Evolutionary conservation across 495 filamentous ascomycete genomes (phyloP).

Genomic region (Gamarada debralockiae): DNA sequence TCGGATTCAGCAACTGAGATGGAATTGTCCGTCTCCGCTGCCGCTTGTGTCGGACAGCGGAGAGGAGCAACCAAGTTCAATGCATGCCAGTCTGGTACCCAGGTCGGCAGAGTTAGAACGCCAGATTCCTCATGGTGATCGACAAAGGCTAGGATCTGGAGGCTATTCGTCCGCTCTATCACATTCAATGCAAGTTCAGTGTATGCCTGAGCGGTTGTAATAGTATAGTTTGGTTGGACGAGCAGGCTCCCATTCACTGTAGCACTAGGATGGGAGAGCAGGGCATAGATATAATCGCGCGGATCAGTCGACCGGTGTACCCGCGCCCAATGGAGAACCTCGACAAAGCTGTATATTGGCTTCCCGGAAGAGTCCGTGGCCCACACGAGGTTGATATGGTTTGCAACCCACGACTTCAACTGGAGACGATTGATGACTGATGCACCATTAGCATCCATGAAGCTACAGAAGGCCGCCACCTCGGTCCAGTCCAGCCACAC

Average conservation of each 20-base stretch:
- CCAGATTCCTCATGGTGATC: conserved; percentile 11
- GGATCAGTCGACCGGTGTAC: conserved; percentile 11
- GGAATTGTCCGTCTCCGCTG: background rate
- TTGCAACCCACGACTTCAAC: conserved; percentile 12
- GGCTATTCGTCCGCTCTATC: conserved; percentile 1
- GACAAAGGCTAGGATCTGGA: conserved; percentile 13
- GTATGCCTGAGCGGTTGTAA: conserved; percentile 5
- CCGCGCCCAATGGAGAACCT: conserved; percentile 14
- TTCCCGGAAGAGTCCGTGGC: background rate
- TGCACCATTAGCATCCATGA: conserved; percentile 13
- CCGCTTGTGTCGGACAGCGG: conserved; percentile 5
- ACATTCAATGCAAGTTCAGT: conserved; percentile 10
- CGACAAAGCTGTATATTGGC: conserved; percentile 9
- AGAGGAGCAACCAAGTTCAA: conserved; percentile 14
- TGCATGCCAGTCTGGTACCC: conserved; percentile 15
- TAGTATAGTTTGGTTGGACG: conserved; percentile 10
- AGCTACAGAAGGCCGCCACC: conserved; percentile 1
- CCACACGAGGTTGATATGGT: conserved; percentile 15
- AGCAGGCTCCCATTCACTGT: conserved; percentile 4
- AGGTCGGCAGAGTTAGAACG: conserved; percentile 2
- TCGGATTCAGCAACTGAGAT: background rate
- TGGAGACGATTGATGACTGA: conserved; percentile 7
- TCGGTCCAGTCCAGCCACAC: conserved; percentile 7
- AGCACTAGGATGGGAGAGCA: conserved; percentile 8
- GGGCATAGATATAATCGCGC: conserved; percentile 10